phyloP scores from a whole-genome alignment of 1,284 basidiomycete genomes.

The Leccinum subspadiceum region DNA sequence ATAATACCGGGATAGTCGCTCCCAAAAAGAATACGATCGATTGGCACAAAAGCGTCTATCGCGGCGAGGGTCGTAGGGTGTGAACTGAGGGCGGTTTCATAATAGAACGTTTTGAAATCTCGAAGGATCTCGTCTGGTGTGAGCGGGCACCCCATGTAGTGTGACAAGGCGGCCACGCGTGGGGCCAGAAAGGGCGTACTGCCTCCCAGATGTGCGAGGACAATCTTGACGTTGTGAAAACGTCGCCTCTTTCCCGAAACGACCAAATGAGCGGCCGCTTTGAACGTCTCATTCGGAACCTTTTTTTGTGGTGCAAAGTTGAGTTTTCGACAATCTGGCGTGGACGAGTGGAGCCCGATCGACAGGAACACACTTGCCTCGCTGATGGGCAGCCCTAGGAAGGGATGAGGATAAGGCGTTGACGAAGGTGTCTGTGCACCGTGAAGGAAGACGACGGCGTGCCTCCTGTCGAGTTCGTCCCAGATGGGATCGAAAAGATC shows the following conservation, averaged over 20 bases:
- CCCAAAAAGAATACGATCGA: conserved; percentile 58
- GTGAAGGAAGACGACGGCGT: conserved; percentile 65
- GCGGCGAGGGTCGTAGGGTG: conserved; percentile 49
- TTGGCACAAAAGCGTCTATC: conserved; percentile 47
- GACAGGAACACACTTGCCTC: conserved; percentile 44
- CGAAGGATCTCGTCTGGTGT: conserved; percentile 58
- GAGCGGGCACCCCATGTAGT: conserved; percentile 63
- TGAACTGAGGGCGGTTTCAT: conserved; percentile 64
- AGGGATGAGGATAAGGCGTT: conserved; percentile 57
- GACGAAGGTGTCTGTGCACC: conserved; percentile 64
- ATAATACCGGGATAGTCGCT: conserved; percentile 69
- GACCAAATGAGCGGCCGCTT: conserved; percentile 72
- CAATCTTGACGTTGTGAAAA: conserved; percentile 55
- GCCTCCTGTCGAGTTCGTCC: conserved; percentile 58
- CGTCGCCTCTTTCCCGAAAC: conserved; percentile 65
- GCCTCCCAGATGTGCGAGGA: conserved; percentile 70
- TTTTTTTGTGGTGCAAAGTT: conserved; percentile 30
- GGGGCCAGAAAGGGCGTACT: conserved; percentile 57
- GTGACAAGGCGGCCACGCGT: conserved; percentile 62
- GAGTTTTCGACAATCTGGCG: conserved; percentile 5
- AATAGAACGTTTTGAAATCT: conserved; percentile 69
- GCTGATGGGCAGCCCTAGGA: conserved; percentile 63
- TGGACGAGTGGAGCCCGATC: conserved; percentile 12
- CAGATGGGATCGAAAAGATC: conserved; percentile 61
- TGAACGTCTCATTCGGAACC: conserved; percentile 78